phyloP scores from a whole-genome alignment of 2,329 filamentous ascomycete species.

The Hypoxylon sp. region DNA sequence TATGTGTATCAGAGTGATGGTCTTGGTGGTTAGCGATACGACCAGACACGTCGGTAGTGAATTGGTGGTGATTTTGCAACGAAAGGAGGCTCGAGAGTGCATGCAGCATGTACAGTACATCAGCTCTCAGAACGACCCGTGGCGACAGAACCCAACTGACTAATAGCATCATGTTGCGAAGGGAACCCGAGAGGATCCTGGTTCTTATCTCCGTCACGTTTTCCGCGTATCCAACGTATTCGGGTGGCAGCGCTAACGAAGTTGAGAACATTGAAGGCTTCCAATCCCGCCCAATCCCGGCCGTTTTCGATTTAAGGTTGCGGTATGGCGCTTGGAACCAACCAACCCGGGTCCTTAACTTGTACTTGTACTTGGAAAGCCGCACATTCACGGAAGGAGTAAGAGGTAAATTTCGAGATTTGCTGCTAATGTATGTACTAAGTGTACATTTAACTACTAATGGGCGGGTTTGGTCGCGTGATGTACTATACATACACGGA shows the following conservation, averaged over 20 bases:
- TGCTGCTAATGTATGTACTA: not conserved
- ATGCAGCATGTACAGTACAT: slow-evolving; percentile 12
- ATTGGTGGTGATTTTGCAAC: not conserved
- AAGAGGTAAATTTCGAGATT: not conserved
- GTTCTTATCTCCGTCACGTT: slow-evolving; percentile 22
- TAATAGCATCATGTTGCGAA: slow-evolving; percentile 21
- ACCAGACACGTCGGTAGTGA: slow-evolving; percentile 2
- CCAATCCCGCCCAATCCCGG: slow-evolving; percentile 21
- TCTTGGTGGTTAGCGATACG: not conserved
- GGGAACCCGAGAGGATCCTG: slow-evolving; percentile 6
- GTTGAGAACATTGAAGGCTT: not conserved
- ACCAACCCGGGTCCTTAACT: not conserved
- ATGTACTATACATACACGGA: slow-evolving; percentile 28
- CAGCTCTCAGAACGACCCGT: not conserved
- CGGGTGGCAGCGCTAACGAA: slow-evolving; percentile 30
- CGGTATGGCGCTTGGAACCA: slow-evolving; percentile 39
- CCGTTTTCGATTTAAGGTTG: slow-evolving; percentile 40
- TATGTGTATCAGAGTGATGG: not conserved
- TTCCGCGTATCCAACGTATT: slow-evolving; percentile 14
- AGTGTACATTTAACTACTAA: no score
- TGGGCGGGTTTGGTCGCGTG: not conserved
- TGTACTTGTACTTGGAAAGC: slow-evolving; percentile 2
- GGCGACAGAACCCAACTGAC: not conserved
- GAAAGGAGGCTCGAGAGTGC: slow-evolving; percentile 4
- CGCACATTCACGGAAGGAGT: not conserved